phyloP scores from a whole-genome alignment of 768 basidiomycete species.

The Crucibulum laeve region DNA sequence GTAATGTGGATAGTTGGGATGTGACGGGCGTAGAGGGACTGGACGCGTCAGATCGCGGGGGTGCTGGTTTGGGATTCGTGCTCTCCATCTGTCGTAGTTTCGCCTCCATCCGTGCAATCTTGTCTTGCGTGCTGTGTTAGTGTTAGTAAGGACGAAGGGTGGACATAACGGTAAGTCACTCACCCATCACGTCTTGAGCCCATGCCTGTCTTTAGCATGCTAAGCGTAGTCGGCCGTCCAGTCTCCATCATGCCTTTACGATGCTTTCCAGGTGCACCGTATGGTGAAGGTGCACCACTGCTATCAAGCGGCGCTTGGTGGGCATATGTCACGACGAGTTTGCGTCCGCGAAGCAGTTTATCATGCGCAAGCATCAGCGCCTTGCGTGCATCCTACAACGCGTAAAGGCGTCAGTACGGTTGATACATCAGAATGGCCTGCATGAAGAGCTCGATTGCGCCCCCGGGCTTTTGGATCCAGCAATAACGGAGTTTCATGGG shows the following conservation, averaged over 20 bases:
- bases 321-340: conserved; percentile 87
- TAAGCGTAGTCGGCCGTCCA: conserved; percentile 78
- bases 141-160: not conserved
- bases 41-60: conserved; percentile 5
- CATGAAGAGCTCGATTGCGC: not conserved
- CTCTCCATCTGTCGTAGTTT: conserved; percentile 80
- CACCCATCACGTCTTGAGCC: conserved; percentile 49
- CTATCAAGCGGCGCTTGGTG: conserved; percentile 69
- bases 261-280: conserved; percentile 19
- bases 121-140: conserved; percentile 64
- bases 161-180: conserved; percentile 10
- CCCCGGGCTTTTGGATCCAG: not conserved
- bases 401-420: not conserved
- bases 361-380: conserved; percentile 73
- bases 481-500: not conserved
- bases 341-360: conserved; percentile 81
- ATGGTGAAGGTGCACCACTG: conserved; percentile 13
- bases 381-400: conserved; percentile 77
- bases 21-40: not conserved
- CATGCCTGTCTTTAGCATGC: conserved; percentile 74
- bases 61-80: conserved; percentile 21
- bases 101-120: conserved; percentile 95
- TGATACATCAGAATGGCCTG: not conserved
- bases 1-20: conserved; percentile 9
- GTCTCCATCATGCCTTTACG: conserved; percentile 49